Percentiles rank a stretch among this genome's conserved stretches.
Conservation (phyloP, 1,139 yeast genomes). For the Schizosaccharomyces versatilis region DNA sequence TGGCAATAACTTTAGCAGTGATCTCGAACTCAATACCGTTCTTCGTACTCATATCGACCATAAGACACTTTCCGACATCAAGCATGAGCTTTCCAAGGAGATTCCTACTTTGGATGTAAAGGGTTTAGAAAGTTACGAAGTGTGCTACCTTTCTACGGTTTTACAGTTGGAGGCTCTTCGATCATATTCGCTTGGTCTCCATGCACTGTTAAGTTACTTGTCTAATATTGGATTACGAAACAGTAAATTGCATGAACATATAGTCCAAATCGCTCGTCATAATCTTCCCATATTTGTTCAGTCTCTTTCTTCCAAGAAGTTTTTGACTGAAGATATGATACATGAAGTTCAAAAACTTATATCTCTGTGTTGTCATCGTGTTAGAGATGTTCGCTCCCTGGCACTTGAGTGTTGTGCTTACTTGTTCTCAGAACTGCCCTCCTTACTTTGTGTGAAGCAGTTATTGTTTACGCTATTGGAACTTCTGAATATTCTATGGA, state of each 20-base stretch:
- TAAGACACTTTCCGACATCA: slow-evolving; percentile 29
- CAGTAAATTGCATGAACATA: slow-evolving; percentile 49
- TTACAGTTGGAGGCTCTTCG: slow-evolving; percentile 58
- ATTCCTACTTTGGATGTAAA: slow-evolving; percentile 19
- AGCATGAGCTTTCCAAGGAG: background rate
- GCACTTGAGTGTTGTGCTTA: slow-evolving; percentile 63
- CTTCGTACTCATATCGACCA: slow-evolving; percentile 64
- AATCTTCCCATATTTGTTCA: slow-evolving; percentile 36
- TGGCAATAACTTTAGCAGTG: slow-evolving; percentile 73
- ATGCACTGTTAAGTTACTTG: slow-evolving; percentile 49
- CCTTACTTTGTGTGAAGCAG: slow-evolving; percentile 51
- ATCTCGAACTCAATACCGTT: slow-evolving; percentile 76
- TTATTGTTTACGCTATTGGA: slow-evolving; percentile 66
- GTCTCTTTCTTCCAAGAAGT: background rate
- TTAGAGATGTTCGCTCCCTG: slow-evolving; percentile 50
- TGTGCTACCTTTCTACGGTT: slow-evolving; percentile 75
- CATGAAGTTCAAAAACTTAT: slow-evolving; percentile 49
- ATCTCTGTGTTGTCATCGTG: slow-evolving; percentile 55
- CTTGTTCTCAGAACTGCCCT: slow-evolving; percentile 49
- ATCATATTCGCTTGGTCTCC: slow-evolving; percentile 60
- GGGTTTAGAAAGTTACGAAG: slow-evolving; percentile 49
- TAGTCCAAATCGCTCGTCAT: slow-evolving; percentile 42
- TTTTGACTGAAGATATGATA: slow-evolving; percentile 22
- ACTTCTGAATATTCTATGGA: slow-evolving; percentile 51
- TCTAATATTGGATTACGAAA: slow-evolving; percentile 65